Evolutionary conservation across 768 basidiomycete genomes (phyloP).

Genomic region (Pisolithus tinctorius): DNA sequence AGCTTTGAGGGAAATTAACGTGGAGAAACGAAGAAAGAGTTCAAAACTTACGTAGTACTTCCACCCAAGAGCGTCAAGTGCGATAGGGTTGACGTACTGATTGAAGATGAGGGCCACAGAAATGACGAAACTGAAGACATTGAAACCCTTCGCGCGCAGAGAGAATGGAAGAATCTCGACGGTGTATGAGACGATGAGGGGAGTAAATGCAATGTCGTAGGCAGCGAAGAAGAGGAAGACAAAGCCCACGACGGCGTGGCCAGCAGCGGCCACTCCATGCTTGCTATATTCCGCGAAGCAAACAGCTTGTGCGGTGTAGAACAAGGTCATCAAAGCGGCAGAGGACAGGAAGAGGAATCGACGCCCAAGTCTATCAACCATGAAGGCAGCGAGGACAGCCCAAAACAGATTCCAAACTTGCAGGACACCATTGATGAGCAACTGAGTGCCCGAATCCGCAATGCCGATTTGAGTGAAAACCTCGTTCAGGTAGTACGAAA

Average conservation of each 20-base stretch:
- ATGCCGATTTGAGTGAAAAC: slow-evolving; percentile 67
- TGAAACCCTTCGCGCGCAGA: slow-evolving; percentile 84
- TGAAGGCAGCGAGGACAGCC: slow-evolving; percentile 49
- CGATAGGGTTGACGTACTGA: slow-evolving; percentile 83
- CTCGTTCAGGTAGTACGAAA: slow-evolving; percentile 75
- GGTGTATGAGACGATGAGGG: slow-evolving; percentile 81
- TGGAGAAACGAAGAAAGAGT: not conserved
- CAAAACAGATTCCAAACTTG: slow-evolving; percentile 76
- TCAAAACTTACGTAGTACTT: slow-evolving; percentile 58
- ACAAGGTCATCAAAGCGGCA: slow-evolving; percentile 50
- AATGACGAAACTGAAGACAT: slow-evolving; percentile 71
- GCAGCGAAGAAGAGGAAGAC: slow-evolving; percentile 78
- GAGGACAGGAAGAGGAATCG: slow-evolving; percentile 66
- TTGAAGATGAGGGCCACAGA: slow-evolving; percentile 82
- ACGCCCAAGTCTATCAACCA: slow-evolving; percentile 63
- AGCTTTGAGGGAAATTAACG: not conserved
- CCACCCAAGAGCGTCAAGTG: slow-evolving; percentile 57
- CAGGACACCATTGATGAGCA: slow-evolving; percentile 81
- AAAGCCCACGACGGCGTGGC: slow-evolving; percentile 72
- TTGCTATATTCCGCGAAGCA: slow-evolving; percentile 54
- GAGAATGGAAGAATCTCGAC: slow-evolving; percentile 82
- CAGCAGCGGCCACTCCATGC: slow-evolving; percentile 35
- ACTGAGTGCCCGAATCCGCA: slow-evolving; percentile 51
- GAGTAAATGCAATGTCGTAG: slow-evolving; percentile 81
- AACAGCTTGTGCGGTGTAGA: slow-evolving; percentile 63